These are phyloP conservation scores for Parmales sp. DNA, from an alignment of 108 stramenopile species.

Conservation along the genomic window DNA sequence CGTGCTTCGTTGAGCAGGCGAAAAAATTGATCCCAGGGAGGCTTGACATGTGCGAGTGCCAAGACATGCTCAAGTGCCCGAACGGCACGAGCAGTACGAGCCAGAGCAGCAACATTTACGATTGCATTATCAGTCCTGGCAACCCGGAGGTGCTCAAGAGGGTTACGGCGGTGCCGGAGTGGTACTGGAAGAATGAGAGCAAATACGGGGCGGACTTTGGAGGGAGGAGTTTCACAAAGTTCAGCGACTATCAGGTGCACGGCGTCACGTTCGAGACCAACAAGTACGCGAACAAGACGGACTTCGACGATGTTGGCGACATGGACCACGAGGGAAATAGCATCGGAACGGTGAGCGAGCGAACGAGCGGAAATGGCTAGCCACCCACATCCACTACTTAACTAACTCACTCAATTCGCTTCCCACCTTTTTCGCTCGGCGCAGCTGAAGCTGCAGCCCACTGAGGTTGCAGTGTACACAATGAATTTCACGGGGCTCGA, in stretches of 20 bases:
- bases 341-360: constrained; percentile 34
- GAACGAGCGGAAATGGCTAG: no score
- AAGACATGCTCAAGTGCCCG: constrained; percentile 57
- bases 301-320: background rate
- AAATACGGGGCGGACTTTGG: background rate
- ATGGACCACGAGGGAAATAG: constrained; percentile 23
- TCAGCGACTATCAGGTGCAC: constrained; percentile 8
- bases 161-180: constrained; percentile 34
- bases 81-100: constrained; percentile 46
- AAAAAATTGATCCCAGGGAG: constrained; percentile 20
- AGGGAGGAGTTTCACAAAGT: background rate
- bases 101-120: constrained; percentile 33
- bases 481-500: constrained; percentile 47
- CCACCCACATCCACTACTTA: no score
- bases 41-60: constrained; percentile 65
- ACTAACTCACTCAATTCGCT: no score
- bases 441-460: constrained; percentile 43
- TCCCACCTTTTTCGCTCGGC: no score
- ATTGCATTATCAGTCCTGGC: constrained; percentile 26
- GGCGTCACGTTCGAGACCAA: background rate
- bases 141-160: constrained; percentile 34
- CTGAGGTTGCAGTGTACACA: constrained; percentile 55
- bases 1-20: background rate
- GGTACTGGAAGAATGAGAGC: constrained; percentile 26
- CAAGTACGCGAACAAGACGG: background rate